Base-by-base conservation (phyloP, 805 yeast genomes). In the Starmerella sp. region DNA sequence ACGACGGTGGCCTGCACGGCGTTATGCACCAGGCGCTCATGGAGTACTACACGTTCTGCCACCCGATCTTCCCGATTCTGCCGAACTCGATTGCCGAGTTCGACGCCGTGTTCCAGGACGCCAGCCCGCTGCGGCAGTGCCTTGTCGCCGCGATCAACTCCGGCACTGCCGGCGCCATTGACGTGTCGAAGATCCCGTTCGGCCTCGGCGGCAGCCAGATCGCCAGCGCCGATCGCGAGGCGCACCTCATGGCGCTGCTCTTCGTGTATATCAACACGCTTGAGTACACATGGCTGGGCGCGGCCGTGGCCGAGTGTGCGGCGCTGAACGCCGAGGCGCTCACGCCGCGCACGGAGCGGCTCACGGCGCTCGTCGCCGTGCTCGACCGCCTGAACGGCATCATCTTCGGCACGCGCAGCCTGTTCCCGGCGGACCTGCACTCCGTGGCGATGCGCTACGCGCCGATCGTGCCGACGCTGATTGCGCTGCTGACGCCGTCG, bases 61-160 rank as follows among this genome's bases (percentile, higher is more conserved):
- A 73, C 58, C 71, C 72, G 9, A 60, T 66, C 29, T 61, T 71
- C 53, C 75, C 76, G 8, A 53, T 72, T 28, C 64, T 72, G 41
- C 72, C 72, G 6, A 68, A 70, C 34, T 61, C 66, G 31, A 62
- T 66, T 30, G 61, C 64, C 14, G 66, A 64, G 52, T 64, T 70
- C 32, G 60, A 66, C 44, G 57, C 61, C 6, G 58, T 68, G 30
- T 57, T 73, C 41, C 22, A 13, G 60, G 60, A 55, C 6, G 57
- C 57, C 3, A 57, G 45, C 54, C 62, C 51, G 54, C 66, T 51
- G 55, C 63, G 44, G 50, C 65, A 52, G 22, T 63, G 38, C 53
- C 62, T 48, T 53, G 66, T 57, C 59, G 66, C 46, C 31, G 66
- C 60, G 58, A 67, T 45, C 54, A 67, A 52, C 53, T 69, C 57